Conservation (phyloP, 768 basidiomycete species). For the Serendipita sp. region DNA sequence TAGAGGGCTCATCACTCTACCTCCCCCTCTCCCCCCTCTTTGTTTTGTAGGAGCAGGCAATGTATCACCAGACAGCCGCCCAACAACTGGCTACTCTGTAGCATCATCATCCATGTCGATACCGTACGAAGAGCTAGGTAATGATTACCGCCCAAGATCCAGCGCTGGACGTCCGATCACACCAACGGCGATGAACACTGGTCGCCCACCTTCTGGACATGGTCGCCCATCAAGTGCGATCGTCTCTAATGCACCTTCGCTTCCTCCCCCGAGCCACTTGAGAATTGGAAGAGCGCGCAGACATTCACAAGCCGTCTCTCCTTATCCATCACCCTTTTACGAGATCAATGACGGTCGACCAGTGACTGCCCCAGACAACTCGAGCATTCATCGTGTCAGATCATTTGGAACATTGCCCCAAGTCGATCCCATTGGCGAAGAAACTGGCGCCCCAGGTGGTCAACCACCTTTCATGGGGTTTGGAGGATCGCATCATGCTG, state of each 20-base stretch:
- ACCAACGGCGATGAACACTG: neutral
- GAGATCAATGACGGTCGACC: conserved; percentile 20
- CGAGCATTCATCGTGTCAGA: neutral
- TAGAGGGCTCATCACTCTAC: conserved; percentile 30
- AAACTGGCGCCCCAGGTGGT: neutral
- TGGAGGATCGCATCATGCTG: neutral
- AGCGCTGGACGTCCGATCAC: neutral
- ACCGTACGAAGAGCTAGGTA: conserved; percentile 25
- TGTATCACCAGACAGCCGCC: conserved; percentile 70
- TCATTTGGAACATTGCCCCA: conserved; percentile 1
- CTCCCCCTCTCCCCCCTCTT: no score
- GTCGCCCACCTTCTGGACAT: conserved; percentile 3
- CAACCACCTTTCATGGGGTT: neutral
- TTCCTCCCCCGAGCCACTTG: conserved; percentile 1
- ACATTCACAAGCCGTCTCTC: conserved; percentile 76
- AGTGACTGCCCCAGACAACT: conserved; percentile 12
- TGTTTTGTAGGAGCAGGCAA: neutral
- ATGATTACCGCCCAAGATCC: conserved; percentile 8
- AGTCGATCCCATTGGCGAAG: neutral
- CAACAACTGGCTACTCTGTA: conserved; percentile 74
- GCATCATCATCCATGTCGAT: conserved; percentile 43
- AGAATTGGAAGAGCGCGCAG: conserved; percentile 55
- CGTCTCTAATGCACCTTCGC: neutral
- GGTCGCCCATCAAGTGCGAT: conserved; percentile 6
- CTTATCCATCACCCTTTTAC: conserved; percentile 65